A percentile compares a stretch with the other conserved stretches of the same genome.
Conservation (phyloP, 139 green algal genomes). For the Coelastrella sp. region DNA sequence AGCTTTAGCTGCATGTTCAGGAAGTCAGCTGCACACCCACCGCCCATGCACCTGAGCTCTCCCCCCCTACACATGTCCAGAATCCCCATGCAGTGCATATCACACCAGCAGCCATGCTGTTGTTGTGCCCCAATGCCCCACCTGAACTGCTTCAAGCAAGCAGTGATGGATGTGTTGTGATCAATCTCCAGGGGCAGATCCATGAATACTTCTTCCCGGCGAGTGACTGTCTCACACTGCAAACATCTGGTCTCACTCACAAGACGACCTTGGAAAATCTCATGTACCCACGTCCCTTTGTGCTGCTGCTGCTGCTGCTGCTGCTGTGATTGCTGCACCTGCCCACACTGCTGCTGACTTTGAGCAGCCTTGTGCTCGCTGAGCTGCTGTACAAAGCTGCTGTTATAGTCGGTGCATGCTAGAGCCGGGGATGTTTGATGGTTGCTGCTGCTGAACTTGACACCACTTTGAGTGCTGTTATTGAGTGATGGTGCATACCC, state of each 20-base stretch:
- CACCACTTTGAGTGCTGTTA: too few relatives aligned
- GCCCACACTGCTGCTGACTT: conserved; percentile 2
- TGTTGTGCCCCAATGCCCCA: too few relatives aligned
- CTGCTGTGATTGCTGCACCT: neutral
- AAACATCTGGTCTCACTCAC: conserved; percentile 95
- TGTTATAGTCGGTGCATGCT: neutral
- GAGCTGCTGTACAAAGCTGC: neutral
- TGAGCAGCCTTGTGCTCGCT: neutral
- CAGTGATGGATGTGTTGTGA: conserved; percentile 89
- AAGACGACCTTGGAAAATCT: conserved; percentile 93
- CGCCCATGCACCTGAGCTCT: too few relatives aligned
- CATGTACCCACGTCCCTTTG: conserved; percentile 89
- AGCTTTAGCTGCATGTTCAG: too few relatives aligned
- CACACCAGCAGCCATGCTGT: too few relatives aligned
- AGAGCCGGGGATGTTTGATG: neutral
- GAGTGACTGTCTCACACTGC: conserved; percentile 85
- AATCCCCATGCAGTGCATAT: too few relatives aligned
- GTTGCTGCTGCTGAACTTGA: conserved; percentile 10
- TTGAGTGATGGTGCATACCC: conserved; percentile 17
- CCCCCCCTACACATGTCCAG: too few relatives aligned
- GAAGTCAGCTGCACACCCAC: too few relatives aligned
- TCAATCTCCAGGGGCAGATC: conserved; percentile 96
- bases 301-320: conserved; percentile 32
- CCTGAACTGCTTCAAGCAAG: conserved; percentile 93
- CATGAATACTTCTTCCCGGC: conserved; percentile 91